These are phyloP conservation scores for Termitomyces bulborhizus DNA, from an alignment of 768 basidiomycete genomes.

Conservation along the genomic window DNA sequence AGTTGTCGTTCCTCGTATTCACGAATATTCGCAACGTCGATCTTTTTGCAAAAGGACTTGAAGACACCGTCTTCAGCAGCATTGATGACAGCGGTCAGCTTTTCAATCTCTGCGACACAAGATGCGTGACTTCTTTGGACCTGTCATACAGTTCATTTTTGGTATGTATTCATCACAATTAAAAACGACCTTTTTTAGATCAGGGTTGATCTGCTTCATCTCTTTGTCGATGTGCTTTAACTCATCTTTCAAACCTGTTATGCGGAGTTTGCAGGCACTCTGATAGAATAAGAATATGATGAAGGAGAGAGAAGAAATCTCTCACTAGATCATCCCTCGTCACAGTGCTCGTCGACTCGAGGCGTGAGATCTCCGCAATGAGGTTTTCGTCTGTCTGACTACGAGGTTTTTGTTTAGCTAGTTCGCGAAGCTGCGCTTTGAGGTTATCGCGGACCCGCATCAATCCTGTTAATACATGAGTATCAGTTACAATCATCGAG, in stretches of 20 bases:
- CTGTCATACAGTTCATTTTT: conserved; percentile 24
- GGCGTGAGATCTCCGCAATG: conserved; percentile 65
- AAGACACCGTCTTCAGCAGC: conserved; percentile 81
- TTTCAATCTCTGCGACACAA: conserved; percentile 49
- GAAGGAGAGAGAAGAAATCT: background rate
- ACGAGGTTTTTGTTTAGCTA: conserved; percentile 80
- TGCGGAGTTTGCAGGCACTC: conserved; percentile 70
- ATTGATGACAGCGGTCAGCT: conserved; percentile 54
- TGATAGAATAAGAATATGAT: conserved; percentile 21
- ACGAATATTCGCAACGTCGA: conserved; percentile 76
- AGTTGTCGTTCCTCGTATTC: conserved; percentile 93
- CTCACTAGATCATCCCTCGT: conserved; percentile 80
- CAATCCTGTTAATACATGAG: conserved; percentile 24
- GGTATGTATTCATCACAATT: background rate
- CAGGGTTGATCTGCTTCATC: conserved; percentile 58
- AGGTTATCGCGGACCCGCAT: conserved; percentile 64
- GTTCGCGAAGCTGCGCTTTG: conserved; percentile 69
- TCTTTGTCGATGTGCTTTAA: conserved; percentile 75
- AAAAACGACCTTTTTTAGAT: conserved; percentile 57
- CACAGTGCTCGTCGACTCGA: conserved; percentile 73
- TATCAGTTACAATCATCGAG: background rate
- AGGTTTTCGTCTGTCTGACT: conserved; percentile 78
- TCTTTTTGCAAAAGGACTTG: conserved; percentile 67
- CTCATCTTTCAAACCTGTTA: conserved; percentile 79
- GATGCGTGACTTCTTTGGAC: conserved; percentile 44